Base-by-base conservation (phyloP, 2,329 filamentous ascomycete species). In the Cryphonectria naterciae region DNA sequence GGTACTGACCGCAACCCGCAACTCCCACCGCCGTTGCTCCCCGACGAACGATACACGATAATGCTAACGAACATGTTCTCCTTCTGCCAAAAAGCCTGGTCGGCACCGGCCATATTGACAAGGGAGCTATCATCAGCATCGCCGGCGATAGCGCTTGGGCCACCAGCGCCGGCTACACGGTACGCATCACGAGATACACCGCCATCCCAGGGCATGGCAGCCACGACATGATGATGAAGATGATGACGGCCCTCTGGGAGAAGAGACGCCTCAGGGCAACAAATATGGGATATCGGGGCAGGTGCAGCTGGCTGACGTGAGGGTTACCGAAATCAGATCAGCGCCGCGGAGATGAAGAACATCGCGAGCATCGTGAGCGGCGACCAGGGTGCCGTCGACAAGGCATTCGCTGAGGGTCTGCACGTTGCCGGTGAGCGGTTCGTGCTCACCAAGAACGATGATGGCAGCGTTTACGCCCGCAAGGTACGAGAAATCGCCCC, bases 71-170 rank as follows among this genome's bases (percentile, higher is more conserved):
- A 15, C 19, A 10, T 60, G 17, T 37, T 52, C 41, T 54, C 19
- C 19, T 63, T 32, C 32, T 32, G 32, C 32, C 32, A 35, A 39
- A 67, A 79, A 97, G 94, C 88, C 89, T 97, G 78, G 88, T 97
- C 79, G 91, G 87, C 84, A 91, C 87, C 77, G 91, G 91, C 78
- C 91, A 95, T 80, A 83, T 97, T 79, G 92, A 96, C 85, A 91
- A 94, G 85, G 94, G 88, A 77, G 92, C 93, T 79, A 94, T 97
- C 81, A 90, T 96, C 86, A 94, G 92, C 82, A 84, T 83, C 75
- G 92, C 92, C 76, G 93, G 94, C 77, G 92, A 93, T 83, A 94
- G 91, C 80, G 87, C 89, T 77, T 97, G 94, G 93, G 94, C 94
- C 73, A 80, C 85, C 58, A 90, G 90, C 39, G 32, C 87, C 68